Evolutionary conservation across 2,329 filamentous ascomycete species (phyloP), one percentile per base, ranked within the genome.

Genomic region (Atkinsonella texensis): DNA sequence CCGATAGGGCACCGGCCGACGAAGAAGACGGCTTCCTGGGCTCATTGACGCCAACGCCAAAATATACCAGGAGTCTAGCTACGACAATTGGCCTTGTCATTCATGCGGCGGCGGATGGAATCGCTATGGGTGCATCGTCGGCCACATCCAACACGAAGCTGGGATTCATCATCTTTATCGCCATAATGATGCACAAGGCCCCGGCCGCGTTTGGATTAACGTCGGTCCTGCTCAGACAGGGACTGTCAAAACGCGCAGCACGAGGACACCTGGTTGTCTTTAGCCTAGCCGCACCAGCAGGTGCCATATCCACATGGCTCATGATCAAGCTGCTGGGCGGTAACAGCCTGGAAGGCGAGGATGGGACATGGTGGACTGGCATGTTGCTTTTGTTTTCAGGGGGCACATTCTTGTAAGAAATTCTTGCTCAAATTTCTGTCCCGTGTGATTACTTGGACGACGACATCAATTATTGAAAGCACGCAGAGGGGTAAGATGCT

Each of bases 171-270:
- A 89, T 98, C 40, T 98, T 98, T 66, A 70, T 95, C 41, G 93
- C 93, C 11, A 93, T 98, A 59, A 94, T 98, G 87, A 81, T 97
- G 6, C 93, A 98, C 69, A 98, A 97, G 70, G 91, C 89, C 1
- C 91, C 90, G 0, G 93, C 93, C 1, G 90, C 93, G 0, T 98
- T 98, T 70, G 93, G 93, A 0, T 72, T 98, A 46, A 97, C 91
- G 0, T 90, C 89, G 1, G 81, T 96, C 2, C 71, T 98, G 46
- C 74, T 98, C 46, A 94, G 91, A 66, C 89, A 96, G 63, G 93
- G 93, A 0, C 73, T 97, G 1, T 89, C 87, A 12, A 97, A 94
- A 67, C 82, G 91, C 43, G 84, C 83, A 10, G 88, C 89, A 1
- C 76, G 91, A 52, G 84, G 84, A 0, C 93, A 97, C 67, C 73